Evolutionary conservation across 2,329 filamentous ascomycete species (phyloP).

Genomic region (Fusarium lateritium): DNA sequence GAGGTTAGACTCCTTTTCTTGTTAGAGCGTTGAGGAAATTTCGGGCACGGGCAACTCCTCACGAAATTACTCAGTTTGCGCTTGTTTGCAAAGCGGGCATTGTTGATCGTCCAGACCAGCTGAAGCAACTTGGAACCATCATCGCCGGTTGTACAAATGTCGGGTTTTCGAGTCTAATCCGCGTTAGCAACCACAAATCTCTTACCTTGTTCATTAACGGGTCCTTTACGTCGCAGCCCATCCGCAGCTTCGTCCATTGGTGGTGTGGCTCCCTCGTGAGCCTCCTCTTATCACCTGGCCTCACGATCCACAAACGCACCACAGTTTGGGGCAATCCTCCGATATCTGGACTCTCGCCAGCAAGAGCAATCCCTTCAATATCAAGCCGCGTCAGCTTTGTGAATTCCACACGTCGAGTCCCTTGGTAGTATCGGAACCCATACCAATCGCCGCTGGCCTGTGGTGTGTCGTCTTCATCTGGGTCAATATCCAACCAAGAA

Average conservation of each 20-base stretch:
- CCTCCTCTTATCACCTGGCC: not conserved
- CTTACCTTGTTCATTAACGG: constrained; percentile 1
- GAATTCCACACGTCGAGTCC: constrained; percentile 15
- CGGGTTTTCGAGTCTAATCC: constrained; percentile 16
- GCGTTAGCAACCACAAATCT: constrained; percentile 19
- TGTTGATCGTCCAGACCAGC: not conserved
- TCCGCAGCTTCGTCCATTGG: constrained; percentile 22
- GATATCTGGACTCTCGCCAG: not conserved
- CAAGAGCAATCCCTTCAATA: constrained; percentile 5
- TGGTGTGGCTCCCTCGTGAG: constrained; percentile 8
- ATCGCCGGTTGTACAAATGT: not conserved
- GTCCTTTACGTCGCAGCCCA: not conserved
- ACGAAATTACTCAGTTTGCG: not conserved
- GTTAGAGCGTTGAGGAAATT: constrained; percentile 3
- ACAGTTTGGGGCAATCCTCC: constrained; percentile 6
- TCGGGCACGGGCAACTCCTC: not conserved
- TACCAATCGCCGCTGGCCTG: constrained; percentile 23
- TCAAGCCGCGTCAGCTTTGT: constrained; percentile 22
- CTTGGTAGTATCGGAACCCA: constrained; percentile 37
- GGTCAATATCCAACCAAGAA: not conserved
- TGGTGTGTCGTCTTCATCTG: not conserved
- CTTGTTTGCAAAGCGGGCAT: not conserved
- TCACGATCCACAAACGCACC: constrained; percentile 33
- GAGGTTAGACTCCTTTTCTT: constrained; percentile 5
- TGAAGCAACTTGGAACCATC: not conserved